Percentiles rank a stretch among this genome's conserved stretches.
phyloP scores from a whole-genome alignment of 148 eudicot species.

The Spergularia bocconei region DNA sequence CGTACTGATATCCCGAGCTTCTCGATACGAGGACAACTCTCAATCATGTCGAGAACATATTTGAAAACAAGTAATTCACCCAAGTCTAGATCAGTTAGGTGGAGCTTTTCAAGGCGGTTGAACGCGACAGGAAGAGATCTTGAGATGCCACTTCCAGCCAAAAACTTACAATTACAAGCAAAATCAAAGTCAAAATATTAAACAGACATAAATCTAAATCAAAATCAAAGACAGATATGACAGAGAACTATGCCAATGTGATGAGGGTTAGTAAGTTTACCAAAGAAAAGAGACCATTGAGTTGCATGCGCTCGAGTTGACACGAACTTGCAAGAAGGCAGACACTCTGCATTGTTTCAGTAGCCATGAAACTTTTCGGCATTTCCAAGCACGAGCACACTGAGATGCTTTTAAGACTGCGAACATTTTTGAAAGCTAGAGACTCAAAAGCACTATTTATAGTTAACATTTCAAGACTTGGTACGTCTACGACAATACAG shows the following conservation, averaged over 20 bases:
- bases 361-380: too few species aligned
- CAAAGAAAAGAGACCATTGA: neutral
- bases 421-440: neutral
- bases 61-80: too few species aligned
- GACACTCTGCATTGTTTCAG: neutral
- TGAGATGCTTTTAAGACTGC: neutral
- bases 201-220: too few species aligned
- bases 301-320: neutral
- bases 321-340: neutral
- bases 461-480: neutral
- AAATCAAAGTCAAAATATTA: too few species aligned
- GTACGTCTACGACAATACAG: neutral
- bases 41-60: neutral
- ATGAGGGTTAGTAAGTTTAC: neutral
- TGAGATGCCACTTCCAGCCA: neutral
- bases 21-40: neutral
- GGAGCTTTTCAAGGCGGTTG: neutral
- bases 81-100: neutral
- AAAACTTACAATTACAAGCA: neutral
- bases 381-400: neutral
- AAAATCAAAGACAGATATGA: neutral
- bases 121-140: neutral
- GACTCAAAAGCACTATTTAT: neutral
- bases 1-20: neutral
- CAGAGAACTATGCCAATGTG: too few species aligned